Conservation (phyloP, 495 filamentous ascomycete species). For the Daldinia bambusicola region DNA sequence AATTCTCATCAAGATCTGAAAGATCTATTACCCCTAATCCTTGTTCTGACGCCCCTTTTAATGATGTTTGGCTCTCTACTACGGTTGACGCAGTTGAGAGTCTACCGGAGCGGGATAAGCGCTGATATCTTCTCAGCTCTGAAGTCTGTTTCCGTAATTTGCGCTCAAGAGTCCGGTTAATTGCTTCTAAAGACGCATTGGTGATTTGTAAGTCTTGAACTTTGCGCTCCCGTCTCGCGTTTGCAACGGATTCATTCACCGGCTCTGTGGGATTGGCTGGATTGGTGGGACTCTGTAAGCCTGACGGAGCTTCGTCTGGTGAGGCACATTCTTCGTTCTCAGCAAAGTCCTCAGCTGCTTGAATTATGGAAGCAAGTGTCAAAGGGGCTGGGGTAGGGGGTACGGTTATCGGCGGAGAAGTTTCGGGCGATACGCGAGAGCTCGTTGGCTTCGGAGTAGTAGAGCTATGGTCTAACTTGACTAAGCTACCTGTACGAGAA, state of each 20-base stretch:
- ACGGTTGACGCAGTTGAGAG: constrained; percentile 61
- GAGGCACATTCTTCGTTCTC: constrained; percentile 37
- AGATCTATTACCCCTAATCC: constrained; percentile 48
- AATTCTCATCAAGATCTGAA: constrained; percentile 65
- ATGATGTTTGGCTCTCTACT: constrained; percentile 38
- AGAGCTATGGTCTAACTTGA: constrained; percentile 31
- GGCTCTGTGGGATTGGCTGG: constrained; percentile 60
- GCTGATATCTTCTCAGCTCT: constrained; percentile 84
- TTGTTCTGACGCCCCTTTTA: constrained; percentile 43
- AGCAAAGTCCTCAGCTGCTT: constrained; percentile 60
- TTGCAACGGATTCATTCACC: constrained; percentile 75
- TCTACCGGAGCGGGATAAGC: constrained; percentile 79
- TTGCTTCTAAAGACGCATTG: constrained; percentile 95
- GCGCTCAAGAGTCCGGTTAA: constrained; percentile 91
- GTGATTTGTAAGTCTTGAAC: constrained; percentile 98
- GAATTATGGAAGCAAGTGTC: constrained; percentile 58
- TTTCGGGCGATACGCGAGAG: constrained; percentile 30
- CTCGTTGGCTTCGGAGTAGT: constrained; percentile 26
- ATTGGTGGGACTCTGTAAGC: constrained; percentile 63
- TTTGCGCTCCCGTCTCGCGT: constrained; percentile 90
- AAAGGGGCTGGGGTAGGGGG: constrained; percentile 46
- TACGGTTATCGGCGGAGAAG: constrained; percentile 38
- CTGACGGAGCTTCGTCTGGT: constrained; percentile 45
- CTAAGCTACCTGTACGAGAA: constrained; percentile 47
- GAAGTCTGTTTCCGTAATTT: constrained; percentile 91